A percentile compares a stretch with the other conserved stretches of the same genome.
Conservation (phyloP, 2,329 filamentous ascomycete species). For the Grosmannia penicillata region DNA sequence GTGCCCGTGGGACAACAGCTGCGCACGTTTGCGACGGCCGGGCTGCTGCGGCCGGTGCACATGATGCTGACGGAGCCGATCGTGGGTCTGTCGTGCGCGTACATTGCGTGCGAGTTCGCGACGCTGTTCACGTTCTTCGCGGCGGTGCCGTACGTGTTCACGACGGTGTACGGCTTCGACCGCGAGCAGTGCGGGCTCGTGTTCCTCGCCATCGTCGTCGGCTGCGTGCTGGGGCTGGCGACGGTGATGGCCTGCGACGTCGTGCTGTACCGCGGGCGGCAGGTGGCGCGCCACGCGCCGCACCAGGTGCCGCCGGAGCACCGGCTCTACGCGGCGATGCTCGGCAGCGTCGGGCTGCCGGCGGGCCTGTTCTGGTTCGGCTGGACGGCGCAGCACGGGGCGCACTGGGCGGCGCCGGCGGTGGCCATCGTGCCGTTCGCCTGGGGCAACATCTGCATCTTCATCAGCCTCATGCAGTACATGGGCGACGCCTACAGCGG, state of each 20-base stretch:
- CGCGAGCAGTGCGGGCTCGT: conserved; percentile 27
- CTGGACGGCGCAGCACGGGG: conserved; percentile 32
- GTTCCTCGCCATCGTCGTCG: conserved; percentile 29
- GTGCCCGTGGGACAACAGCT: conserved; percentile 14
- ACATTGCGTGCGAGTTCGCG: conserved; percentile 34
- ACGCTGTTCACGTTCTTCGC: conserved; percentile 39
- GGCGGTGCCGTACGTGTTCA: conserved; percentile 33
- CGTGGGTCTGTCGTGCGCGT: conserved; percentile 37
- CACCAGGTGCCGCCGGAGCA: conserved; percentile 35
- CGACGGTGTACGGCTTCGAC: conserved; percentile 26
- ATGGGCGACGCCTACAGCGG: conserved; percentile 40
- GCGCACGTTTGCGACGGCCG: conserved; percentile 22
- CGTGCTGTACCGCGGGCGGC: conserved; percentile 23
- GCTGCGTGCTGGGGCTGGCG: conserved; percentile 26
- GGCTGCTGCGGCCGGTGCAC: conserved; percentile 33
- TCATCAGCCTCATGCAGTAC: conserved; percentile 37
- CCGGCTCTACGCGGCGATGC: conserved; percentile 42
- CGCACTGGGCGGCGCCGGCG: conserved; percentile 35
- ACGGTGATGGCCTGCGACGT: conserved; percentile 26
- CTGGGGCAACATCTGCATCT: conserved; percentile 45
- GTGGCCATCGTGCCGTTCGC: conserved; percentile 40
- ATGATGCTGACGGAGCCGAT: conserved; percentile 51
- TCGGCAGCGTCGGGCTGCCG: conserved; percentile 38
- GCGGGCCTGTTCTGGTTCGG: conserved; percentile 44
- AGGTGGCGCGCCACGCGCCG: conserved; percentile 17